These are phyloP conservation scores for Acer saccharum DNA, from an alignment of 345 rosid species.

Conservation along the genomic window DNA sequence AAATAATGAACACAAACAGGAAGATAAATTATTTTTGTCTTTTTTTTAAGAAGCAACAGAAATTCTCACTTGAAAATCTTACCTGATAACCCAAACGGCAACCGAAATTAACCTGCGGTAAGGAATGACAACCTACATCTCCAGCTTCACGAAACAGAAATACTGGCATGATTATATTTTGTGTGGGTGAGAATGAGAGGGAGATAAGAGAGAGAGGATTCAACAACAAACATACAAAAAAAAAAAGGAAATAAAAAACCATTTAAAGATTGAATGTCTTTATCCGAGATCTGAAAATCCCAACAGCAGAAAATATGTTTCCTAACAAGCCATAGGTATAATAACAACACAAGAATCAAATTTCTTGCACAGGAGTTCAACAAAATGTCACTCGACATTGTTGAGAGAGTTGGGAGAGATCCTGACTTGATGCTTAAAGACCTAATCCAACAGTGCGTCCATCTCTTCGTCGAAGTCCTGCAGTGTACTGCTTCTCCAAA, in stretches of 20 bases:
- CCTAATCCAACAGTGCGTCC: conserved; percentile 98
- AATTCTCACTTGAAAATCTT: not conserved
- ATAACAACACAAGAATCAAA: not conserved
- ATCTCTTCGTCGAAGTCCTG: conserved; percentile 91
- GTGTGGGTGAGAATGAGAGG: not conserved
- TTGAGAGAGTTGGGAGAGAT: conserved; percentile 5
- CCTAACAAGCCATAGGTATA: conserved; percentile 3
- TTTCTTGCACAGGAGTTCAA: conserved; percentile 25
- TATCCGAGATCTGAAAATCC: not conserved
- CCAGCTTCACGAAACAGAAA: not conserved
- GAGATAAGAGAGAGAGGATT: not conserved
- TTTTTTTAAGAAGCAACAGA: not conserved
- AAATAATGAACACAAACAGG: not conserved
- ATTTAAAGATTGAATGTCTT: not conserved
- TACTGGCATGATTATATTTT: not conserved
- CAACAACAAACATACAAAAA: not conserved
- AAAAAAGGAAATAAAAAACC: not conserved
- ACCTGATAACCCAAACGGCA: too few species aligned
- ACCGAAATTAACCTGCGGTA: too few species aligned
- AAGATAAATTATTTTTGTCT: not conserved
- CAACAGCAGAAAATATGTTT: not conserved
- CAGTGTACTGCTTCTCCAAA: conserved; percentile 96
- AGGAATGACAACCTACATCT: too few species aligned
- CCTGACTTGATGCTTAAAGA: conserved; percentile 47
- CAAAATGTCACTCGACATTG: conserved; percentile 15